Conservation (phyloP, 768 basidiomycete species). For the Termitomyces sp. region DNA sequence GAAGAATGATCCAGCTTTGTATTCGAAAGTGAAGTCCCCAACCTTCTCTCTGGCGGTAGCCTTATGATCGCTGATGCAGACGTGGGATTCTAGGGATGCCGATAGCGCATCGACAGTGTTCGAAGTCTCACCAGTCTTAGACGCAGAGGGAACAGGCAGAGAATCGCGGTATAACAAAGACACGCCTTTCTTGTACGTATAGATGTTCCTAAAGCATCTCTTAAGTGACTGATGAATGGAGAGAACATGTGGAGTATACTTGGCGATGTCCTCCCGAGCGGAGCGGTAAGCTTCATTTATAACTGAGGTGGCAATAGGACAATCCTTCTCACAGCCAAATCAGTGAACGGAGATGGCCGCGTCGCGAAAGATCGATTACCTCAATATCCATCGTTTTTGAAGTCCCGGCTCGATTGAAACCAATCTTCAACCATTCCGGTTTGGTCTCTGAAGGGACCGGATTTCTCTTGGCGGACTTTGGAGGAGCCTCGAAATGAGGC, state of each 20-base stretch:
- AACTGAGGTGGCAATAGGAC: slow-evolving; percentile 82
- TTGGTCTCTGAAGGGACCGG: slow-evolving; percentile 22
- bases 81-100: slow-evolving; percentile 46
- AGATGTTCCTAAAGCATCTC: slow-evolving; percentile 55
- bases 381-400: slow-evolving; percentile 87
- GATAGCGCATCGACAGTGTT: slow-evolving; percentile 31
- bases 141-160: slow-evolving; percentile 22
- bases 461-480: slow-evolving; percentile 30
- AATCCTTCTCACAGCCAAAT: slow-evolving; percentile 53
- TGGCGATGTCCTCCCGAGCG: slow-evolving; percentile 61
- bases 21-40: slow-evolving; percentile 78
- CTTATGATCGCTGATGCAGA: slow-evolving; percentile 84
- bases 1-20: slow-evolving; percentile 88
- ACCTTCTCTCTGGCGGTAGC: slow-evolving; percentile 80
- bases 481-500: slow-evolving; percentile 87
- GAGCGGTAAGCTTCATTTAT: slow-evolving; percentile 63
- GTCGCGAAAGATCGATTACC: slow-evolving; percentile 32
- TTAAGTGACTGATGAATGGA: slow-evolving; percentile 3
- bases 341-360: neutral
- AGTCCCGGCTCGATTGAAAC: slow-evolving; percentile 80
- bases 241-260: slow-evolving; percentile 36
- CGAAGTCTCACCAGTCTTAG: slow-evolving; percentile 16
- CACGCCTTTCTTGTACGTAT: slow-evolving; percentile 80
- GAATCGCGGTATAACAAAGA: slow-evolving; percentile 92
- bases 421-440: slow-evolving; percentile 77